phyloP scores from a whole-genome alignment of 2,329 filamentous ascomycete genomes.

The Dactylellina drechsleri region DNA sequence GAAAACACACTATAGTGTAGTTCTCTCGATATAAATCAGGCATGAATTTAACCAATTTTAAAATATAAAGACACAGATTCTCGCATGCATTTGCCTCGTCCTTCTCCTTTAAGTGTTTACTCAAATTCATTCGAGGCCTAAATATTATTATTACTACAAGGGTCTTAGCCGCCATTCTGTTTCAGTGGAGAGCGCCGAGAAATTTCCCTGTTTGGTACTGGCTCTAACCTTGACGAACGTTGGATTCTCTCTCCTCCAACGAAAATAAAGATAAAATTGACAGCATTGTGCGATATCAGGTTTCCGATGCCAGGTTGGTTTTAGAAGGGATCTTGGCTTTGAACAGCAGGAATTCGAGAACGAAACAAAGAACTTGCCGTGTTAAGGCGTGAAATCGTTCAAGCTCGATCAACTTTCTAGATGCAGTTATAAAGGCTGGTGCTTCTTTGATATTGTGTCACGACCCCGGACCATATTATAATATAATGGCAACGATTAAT shows the following conservation, averaged over 20 bases:
- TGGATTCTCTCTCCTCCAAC: too few relatives aligned
- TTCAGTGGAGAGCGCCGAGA: constrained; percentile 50
- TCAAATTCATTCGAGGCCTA: not conserved
- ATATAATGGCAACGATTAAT: too few relatives aligned
- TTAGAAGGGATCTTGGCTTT: constrained; percentile 33
- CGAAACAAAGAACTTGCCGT: constrained; percentile 27
- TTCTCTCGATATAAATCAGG: constrained; percentile 29
- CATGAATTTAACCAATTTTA: constrained; percentile 52
- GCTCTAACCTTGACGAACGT: not conserved
- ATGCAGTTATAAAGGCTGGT: constrained; percentile 6
- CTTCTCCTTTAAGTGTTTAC: constrained; percentile 25
- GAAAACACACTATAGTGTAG: constrained; percentile 25
- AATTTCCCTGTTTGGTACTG: constrained; percentile 37
- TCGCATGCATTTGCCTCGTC: constrained; percentile 16
- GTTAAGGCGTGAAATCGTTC: constrained; percentile 24
- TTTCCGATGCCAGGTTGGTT: not conserved
- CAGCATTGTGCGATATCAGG: not conserved
- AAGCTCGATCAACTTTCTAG: constrained; percentile 37
- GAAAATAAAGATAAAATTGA: not conserved
- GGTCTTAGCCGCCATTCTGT: constrained; percentile 15
- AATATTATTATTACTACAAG: constrained; percentile 14
- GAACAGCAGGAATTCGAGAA: constrained; percentile 12
- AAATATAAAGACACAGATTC: constrained; percentile 25
- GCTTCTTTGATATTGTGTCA: not conserved
- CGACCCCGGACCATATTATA: too few relatives aligned